These are phyloP conservation scores for Daldinia vernicosa DNA, from an alignment of 495 filamentous ascomycete genomes.

Conservation along the genomic window DNA sequence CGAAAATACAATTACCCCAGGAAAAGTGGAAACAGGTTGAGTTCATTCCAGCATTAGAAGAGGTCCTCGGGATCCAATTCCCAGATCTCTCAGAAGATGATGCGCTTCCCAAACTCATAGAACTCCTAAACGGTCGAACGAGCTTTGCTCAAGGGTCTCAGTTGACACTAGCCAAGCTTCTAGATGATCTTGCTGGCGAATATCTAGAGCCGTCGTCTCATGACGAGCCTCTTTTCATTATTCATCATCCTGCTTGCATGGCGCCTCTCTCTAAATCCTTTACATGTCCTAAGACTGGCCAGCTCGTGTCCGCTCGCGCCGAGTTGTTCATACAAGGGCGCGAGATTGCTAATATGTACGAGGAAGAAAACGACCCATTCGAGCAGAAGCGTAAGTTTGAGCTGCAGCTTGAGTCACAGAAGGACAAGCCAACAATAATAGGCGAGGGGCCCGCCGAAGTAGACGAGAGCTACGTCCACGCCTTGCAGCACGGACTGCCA, in stretches of 20 bases:
- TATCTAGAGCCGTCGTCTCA: conserved; percentile 78
- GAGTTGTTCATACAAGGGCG: conserved; percentile 85
- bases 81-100: conserved; percentile 69
- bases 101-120: conserved; percentile 64
- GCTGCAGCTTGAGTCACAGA: conserved; percentile 55
- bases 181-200: conserved; percentile 79
- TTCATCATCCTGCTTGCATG: conserved; percentile 88
- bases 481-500: conserved; percentile 86
- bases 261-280: conserved; percentile 93
- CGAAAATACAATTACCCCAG: conserved; percentile 58
- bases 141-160: conserved; percentile 60
- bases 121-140: conserved; percentile 63
- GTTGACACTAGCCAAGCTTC: conserved; percentile 77
- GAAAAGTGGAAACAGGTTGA: conserved; percentile 69
- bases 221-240: conserved; percentile 82
- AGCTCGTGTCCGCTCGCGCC: conserved; percentile 75
- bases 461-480: conserved; percentile 85
- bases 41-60: conserved; percentile 83
- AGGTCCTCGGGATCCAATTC: conserved; percentile 66
- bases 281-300: conserved; percentile 65
- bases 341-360: conserved; percentile 94
- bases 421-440: conserved; percentile 29
- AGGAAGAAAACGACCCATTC: conserved; percentile 94
- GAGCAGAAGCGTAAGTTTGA: conserved; percentile 86
- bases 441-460: conserved; percentile 52